Base-by-base conservation (phyloP, 768 basidiomycete genomes). In the Pisolithus tinctorius region DNA sequence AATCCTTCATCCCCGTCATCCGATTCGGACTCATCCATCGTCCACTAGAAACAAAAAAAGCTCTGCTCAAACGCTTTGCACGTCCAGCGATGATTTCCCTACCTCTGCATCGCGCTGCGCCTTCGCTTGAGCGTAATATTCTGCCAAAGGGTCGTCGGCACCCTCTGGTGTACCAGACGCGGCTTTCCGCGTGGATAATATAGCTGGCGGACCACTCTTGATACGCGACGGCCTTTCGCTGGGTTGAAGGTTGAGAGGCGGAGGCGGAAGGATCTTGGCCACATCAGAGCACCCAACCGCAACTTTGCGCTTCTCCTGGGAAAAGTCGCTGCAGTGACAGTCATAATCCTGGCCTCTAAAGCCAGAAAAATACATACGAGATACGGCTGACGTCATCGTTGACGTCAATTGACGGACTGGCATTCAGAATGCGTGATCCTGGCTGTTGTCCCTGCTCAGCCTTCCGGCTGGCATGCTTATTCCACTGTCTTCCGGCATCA, bases 61-160 rank as follows among this genome's bases (percentile, higher is more conserved):
- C 41, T 9, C 38, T 30, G 25, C n/a, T 45, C n/a, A 38, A 36
- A 40, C 49, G 34, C 20, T 17, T 37, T 31, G 20, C 20, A 3
- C 6, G 45, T 30, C 7, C 17, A 17, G 6, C 1, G 45, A 14
- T 5, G 10, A 1, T 27, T 45, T 40, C 54, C 74, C 54, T 45
- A 79, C 81, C 52, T 64, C 66, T 14, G 63, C 69, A 25, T 79
- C 77, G 25, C 58, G 63, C 37, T 79, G 75, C 16, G 72, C 77
- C 45, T 66, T 74, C 2, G 84, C 86, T 56, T 74, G 66, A 3
- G 68, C 73, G 58, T 87, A 88, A 58, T 84, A 86, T 54, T 81
- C 76, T 1, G 78, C 77, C 48, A 88, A 68, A 0, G 86, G 84
- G 60, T 88, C 86, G 37, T 54, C 56, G 13, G 20, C 49, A 34